Evolutionary conservation across 441 rosid species (phyloP).

Genomic region (Adansonia gregorii): DNA sequence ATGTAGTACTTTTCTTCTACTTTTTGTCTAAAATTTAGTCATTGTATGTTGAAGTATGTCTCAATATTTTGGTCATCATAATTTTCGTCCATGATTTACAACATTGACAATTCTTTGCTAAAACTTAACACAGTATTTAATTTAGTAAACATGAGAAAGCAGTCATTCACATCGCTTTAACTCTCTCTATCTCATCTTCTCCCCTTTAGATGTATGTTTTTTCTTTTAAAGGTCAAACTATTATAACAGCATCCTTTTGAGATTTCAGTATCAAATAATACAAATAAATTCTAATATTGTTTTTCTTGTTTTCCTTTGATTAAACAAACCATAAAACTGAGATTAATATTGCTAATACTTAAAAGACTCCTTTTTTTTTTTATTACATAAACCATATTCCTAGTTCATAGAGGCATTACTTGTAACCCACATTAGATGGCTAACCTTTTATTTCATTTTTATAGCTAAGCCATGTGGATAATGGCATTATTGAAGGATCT

Average conservation of each 20-base stretch:
- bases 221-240: background rate
- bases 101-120: background rate
- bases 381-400: no score
- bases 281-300: slow-evolving; percentile 21
- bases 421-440: no score
- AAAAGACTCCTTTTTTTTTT: slow-evolving; percentile 23
- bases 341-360: slow-evolving; percentile 70
- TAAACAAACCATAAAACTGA: slow-evolving; percentile 56
- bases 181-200: background rate
- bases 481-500: no score
- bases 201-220: background rate
- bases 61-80: slow-evolving; percentile 7
- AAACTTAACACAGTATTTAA: background rate
- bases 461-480: no score
- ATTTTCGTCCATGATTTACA: background rate
- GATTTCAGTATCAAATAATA: background rate
- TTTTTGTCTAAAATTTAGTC: background rate
- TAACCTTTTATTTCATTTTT: no score
- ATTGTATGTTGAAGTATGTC: background rate
- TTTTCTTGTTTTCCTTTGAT: slow-evolving; percentile 51
- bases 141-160: slow-evolving; percentile 1
- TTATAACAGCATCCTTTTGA: background rate
- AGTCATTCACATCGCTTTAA: background rate
- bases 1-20: background rate
- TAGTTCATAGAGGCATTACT: no score